phyloP scores from a whole-genome alignment of 106 monocot genomes.

The Acorus calamus region DNA sequence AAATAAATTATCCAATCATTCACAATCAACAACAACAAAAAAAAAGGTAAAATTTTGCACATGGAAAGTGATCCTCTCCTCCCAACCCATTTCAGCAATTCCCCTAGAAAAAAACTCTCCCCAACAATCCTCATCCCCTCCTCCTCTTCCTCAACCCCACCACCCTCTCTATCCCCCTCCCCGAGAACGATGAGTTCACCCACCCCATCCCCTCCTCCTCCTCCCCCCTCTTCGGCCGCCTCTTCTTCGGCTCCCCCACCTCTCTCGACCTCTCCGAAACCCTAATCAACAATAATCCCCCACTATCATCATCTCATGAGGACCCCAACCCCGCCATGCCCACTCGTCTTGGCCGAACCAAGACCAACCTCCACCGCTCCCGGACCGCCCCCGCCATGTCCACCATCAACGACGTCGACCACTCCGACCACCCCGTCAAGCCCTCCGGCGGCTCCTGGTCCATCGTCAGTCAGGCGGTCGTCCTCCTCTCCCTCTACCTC shows the following conservation, averaged over 20 bases:
- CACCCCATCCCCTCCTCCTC: conserved; percentile 13
- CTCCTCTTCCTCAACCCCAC: background rate
- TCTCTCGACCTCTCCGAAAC: conserved; percentile 3
- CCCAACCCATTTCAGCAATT: too few relatives aligned
- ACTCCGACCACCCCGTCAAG: conserved; percentile 20
- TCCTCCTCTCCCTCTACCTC: conserved; percentile 61
- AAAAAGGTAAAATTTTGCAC: too few relatives aligned
- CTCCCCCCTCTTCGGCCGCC: background rate
- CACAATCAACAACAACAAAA: too few relatives aligned
- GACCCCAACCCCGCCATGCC: background rate
- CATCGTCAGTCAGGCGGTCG: conserved; percentile 36
- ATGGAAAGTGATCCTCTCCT: too few relatives aligned
- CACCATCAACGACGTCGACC: conserved; percentile 44
- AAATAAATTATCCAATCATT: too few relatives aligned
- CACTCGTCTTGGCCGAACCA: background rate
- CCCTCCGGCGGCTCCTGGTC: conserved; percentile 1
- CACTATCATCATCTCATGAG: background rate
- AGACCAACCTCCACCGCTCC: background rate
- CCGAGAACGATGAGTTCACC: conserved; percentile 39
- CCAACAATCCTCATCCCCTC: background rate
- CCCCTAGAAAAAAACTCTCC: background rate
- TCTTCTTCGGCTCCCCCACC: conserved; percentile 7
- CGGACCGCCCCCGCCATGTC: background rate
- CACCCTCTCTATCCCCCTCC: conserved; percentile 25
- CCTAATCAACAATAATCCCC: too few relatives aligned